Base-by-base conservation (phyloP, 1,139 yeast genomes). In the Geotrichum siamense region DNA sequence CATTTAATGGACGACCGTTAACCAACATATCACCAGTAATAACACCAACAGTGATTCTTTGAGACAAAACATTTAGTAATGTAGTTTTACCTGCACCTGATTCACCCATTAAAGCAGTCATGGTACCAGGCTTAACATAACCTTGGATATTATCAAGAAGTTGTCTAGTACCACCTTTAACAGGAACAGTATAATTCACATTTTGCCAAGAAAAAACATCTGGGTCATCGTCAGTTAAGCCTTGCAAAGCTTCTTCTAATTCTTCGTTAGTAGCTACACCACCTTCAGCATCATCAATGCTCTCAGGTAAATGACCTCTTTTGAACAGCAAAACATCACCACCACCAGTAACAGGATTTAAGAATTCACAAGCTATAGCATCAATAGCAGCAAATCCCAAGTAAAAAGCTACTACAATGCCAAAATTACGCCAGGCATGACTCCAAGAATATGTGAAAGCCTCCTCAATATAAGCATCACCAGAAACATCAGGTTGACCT, bases 31-130 rank as follows among this genome's bases (percentile, higher is more conserved):
- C 78, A 53, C 82, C 82, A 35, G 79, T 72, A 37, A 77, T 68
- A 30, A 70, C 72, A 53, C 82, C 82, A 60, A 72, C 66, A 42
- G 70, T 69, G 48, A 72, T 68, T 58, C 82, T 68, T 54, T 75
- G 77, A 13, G 82, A 76, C 49, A 77, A 65, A 43, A 72, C 71
- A 55, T 76, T 76, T 51, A 77, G 65, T 48, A 77, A 62, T 4
- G 82, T 77, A 2, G 82, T 77, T 58, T 76, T 76, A 56, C 82
- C 82, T 34, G 81, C 81, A 54, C 82, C 82, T 20, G 81, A 76
- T 53, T 74, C 79, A 50, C 82, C 82, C 80, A 77, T 76, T 31
- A 77, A 58, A 19, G 78, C 78, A 39, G 77, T 74, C 65, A 74
- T 63, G 27, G 76, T 72, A 52, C 82, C 82, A 19, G 81, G 80